phyloP scores from a whole-genome alignment of 2,329 filamentous ascomycete genomes.

The Ceratocystis harringtonii region DNA sequence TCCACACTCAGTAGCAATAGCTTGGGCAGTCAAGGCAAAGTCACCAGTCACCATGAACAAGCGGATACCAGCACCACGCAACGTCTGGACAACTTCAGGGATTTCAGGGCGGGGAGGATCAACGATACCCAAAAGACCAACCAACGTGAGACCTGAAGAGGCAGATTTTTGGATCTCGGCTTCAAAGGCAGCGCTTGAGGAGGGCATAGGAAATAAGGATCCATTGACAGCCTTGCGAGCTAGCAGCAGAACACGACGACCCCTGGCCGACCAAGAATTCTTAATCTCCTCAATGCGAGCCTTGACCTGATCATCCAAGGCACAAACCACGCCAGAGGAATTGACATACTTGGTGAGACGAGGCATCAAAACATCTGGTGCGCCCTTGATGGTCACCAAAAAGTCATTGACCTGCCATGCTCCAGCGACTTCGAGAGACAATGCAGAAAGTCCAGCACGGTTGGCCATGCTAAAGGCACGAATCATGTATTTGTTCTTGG shows the following conservation, averaged over 20 bases:
- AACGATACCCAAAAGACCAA: conserved; percentile 90
- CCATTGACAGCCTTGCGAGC: conserved; percentile 68
- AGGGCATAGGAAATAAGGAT: conserved; percentile 51
- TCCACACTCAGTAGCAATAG: conserved; percentile 69
- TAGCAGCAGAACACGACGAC: conserved; percentile 85
- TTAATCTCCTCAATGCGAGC: conserved; percentile 64
- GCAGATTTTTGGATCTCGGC: conserved; percentile 62
- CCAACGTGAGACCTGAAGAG: conserved; percentile 77
- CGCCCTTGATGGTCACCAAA: conserved; percentile 68
- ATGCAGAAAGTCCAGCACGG: conserved; percentile 75
- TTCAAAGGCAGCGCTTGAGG: conserved; percentile 74
- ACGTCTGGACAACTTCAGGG: conserved; percentile 68
- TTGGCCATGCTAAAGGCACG: conserved; percentile 63
- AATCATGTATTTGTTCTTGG: conserved; percentile 22
- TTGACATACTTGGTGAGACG: conserved; percentile 73
- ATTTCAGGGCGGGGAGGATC: conserved; percentile 93
- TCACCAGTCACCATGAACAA: conserved; percentile 97
- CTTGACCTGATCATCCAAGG: conserved; percentile 52
- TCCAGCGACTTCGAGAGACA: conserved; percentile 93
- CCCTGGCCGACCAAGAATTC: conserved; percentile 76
- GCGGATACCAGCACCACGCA: conserved; percentile 82
- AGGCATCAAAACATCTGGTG: conserved; percentile 88
- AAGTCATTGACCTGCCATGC: conserved; percentile 89
- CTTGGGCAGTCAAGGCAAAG: conserved; percentile 62
- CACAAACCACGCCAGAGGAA: conserved; percentile 58